These are phyloP conservation scores for Serendipita sp. DNA, from an alignment of 768 basidiomycete species.

Conservation along the genomic window DNA sequence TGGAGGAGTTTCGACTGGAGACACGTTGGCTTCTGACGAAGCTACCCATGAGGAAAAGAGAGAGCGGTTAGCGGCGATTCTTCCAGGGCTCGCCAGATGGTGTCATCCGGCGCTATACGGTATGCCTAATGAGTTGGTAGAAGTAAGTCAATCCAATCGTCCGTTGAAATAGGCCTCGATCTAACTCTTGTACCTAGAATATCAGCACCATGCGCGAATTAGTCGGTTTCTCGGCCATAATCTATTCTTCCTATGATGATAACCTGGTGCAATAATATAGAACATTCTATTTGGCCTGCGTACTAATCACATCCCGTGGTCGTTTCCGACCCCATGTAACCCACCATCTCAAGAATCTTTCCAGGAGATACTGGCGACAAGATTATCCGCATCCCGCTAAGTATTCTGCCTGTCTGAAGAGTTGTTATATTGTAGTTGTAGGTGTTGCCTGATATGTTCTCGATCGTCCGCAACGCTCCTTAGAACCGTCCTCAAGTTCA, in stretches of 20 bases:
- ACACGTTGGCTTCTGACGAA: slow-evolving; percentile 12
- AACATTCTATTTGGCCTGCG: too few relatives aligned
- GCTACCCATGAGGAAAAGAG: slow-evolving; percentile 27
- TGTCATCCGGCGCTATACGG: slow-evolving; percentile 49
- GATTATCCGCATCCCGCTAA: too few relatives aligned
- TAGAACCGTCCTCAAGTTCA: slow-evolving; percentile 53
- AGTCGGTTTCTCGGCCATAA: slow-evolving; percentile 51
- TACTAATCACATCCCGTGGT: too few relatives aligned
- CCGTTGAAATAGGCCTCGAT: not conserved
- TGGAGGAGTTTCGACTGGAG: slow-evolving; percentile 17
- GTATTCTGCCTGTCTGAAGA: too few relatives aligned
- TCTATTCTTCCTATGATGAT: slow-evolving; percentile 55
- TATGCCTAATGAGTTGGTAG: slow-evolving; percentile 65
- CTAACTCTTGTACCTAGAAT: slow-evolving; percentile 1
- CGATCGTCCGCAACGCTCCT: slow-evolving; percentile 39
- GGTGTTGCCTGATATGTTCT: not conserved
- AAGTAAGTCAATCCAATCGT: slow-evolving; percentile 35
- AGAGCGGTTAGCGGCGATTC: slow-evolving; percentile 58
- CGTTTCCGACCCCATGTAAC: too few relatives aligned
- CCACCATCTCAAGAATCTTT: too few relatives aligned
- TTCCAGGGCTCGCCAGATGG: slow-evolving; percentile 73
- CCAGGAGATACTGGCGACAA: too few relatives aligned
- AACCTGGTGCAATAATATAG: not conserved
- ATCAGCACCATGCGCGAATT: slow-evolving; percentile 43
- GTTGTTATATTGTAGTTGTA: too few relatives aligned